Conservation (phyloP, 208 protist genomes). For the Trypanosoma avium region DNA sequence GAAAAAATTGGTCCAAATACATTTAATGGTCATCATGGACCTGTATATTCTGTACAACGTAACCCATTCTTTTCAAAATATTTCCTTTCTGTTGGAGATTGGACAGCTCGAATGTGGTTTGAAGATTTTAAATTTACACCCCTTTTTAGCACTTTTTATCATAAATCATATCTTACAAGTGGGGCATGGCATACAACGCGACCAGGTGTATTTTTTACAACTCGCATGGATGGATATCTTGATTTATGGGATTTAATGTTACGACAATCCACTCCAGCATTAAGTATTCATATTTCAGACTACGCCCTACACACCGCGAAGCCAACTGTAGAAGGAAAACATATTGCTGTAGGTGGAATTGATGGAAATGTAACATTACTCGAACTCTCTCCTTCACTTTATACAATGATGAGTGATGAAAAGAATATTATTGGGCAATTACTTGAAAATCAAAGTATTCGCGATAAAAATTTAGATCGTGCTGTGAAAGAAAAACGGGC, state of each 20-base stretch:
- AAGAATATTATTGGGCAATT: slow-evolving; percentile 88
- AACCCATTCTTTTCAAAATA: slow-evolving; percentile 96
- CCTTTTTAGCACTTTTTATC: slow-evolving; percentile 96
- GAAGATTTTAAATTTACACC: slow-evolving; percentile 95
- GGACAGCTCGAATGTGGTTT: slow-evolving; percentile 95
- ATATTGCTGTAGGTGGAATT: slow-evolving; percentile 90
- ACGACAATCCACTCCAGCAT: slow-evolving; percentile 91
- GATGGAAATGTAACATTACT: slow-evolving; percentile 94
- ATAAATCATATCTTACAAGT: slow-evolving; percentile 93
- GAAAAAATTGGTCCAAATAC: slow-evolving; percentile 93
- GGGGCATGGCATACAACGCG: slow-evolving; percentile 93
- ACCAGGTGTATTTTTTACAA: slow-evolving; percentile 95
- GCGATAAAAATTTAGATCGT: slow-evolving; percentile 94
- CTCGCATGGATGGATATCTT: slow-evolving; percentile 95
- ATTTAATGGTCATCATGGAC: slow-evolving; percentile 96
- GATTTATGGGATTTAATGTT: slow-evolving; percentile 96
- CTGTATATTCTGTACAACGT: slow-evolving; percentile 94
- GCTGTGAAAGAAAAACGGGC: slow-evolving; percentile 82
- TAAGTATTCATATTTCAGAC: slow-evolving; percentile 92
- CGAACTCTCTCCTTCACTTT: slow-evolving; percentile 92
- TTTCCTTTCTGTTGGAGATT: slow-evolving; percentile 97
- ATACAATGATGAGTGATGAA: slow-evolving; percentile 80
- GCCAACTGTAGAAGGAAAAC: slow-evolving; percentile 70
- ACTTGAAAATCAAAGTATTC: slow-evolving; percentile 92
- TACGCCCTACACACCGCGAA: slow-evolving; percentile 88